A percentile compares a stretch with the other conserved stretches of the same genome.
Conservation (phyloP, 371 early-diverging fungal species). For the Apophysomyces variabilis region DNA sequence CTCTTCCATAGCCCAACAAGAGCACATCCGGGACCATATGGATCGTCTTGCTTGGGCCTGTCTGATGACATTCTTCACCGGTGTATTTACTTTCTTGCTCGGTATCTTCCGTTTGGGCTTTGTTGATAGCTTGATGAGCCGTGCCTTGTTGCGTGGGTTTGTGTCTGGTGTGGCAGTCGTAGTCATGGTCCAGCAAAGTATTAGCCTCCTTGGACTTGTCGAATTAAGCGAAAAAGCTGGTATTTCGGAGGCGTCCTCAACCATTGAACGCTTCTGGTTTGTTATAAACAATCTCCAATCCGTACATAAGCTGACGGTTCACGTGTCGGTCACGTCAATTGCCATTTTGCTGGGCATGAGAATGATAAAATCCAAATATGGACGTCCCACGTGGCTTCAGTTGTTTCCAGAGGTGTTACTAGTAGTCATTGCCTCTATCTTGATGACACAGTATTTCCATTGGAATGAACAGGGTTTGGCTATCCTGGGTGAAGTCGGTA, state of each 20-base stretch:
- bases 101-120: conserved; percentile 95
- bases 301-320: conserved; percentile 69
- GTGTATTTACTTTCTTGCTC: conserved; percentile 85
- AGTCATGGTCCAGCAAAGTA: conserved; percentile 84
- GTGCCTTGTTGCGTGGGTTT: conserved; percentile 90
- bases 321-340: conserved; percentile 71
- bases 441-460: conserved; percentile 61
- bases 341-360: conserved; percentile 65
- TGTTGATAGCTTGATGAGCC: conserved; percentile 91
- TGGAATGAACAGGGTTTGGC: conserved; percentile 75
- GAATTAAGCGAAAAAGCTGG: conserved; percentile 48
- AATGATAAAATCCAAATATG: conserved; percentile 57
- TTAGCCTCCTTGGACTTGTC: conserved; percentile 75
- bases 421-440: conserved; percentile 72
- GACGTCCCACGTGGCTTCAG: conserved; percentile 55
- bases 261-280: conserved; percentile 71
- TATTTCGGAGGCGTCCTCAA: conserved; percentile 70
- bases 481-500: conserved; percentile 75
- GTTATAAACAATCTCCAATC: conserved; percentile 57
- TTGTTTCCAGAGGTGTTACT: conserved; percentile 88
- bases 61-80: conserved; percentile 84
- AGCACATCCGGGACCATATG: conserved; percentile 48
- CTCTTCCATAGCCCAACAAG: conserved; percentile 67
- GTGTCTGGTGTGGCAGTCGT: conserved; percentile 91
- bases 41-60: conserved; percentile 69